Evolutionary conservation across 2,329 filamentous ascomycete species (phyloP), one percentile per base, ranked within the genome.

Genomic region (Penicillium sp.): DNA sequence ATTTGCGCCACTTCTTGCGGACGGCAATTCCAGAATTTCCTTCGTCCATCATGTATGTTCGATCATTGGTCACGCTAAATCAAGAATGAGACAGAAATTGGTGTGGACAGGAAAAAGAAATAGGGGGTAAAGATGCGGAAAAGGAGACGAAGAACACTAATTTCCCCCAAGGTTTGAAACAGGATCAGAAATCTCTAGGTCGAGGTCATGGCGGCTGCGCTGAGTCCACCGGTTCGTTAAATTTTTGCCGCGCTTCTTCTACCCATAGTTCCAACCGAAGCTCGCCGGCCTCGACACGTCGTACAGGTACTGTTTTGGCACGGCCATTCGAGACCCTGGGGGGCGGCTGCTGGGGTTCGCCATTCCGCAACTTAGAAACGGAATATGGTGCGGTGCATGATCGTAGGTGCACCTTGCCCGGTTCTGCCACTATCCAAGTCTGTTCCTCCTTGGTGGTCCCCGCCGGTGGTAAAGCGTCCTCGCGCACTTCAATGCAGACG

Each of bases 221-320:
- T 44, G 68, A 65, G 37, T 69, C 63, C 58, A 68, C 62, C 51
- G 67, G 66, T 59, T 75, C 69, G 53, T 68, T 68, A 53, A 75
- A 74, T 62, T 83, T 83, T 46, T 75, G 74, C 54, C 72, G 75
- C 49, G 78, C 79, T 62, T 87, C 82, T 67, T 88, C 85, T 48
- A 87, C 78, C 84, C 83, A 88, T 49, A 83, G 75, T 64, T 88
- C 84, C 61, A 88, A 77, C 19, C 79, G 72, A 64, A 88, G 80
- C 50, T 84, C 81, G 3, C 83, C 84, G 2, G 81, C 79, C 57
- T 84, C 79, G 14, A 88, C 77, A 28, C 77, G 75, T 55, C 85
- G 75, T 37, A 88, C 74, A 1, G 84, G 81, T 40, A 77, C 79
- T 11, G 80, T 82, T 60, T 74, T 80, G 28, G 75, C 73, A 8